Base-by-base conservation (phyloP, 1,284 basidiomycete species). In the Ganoderma lucidum region DNA sequence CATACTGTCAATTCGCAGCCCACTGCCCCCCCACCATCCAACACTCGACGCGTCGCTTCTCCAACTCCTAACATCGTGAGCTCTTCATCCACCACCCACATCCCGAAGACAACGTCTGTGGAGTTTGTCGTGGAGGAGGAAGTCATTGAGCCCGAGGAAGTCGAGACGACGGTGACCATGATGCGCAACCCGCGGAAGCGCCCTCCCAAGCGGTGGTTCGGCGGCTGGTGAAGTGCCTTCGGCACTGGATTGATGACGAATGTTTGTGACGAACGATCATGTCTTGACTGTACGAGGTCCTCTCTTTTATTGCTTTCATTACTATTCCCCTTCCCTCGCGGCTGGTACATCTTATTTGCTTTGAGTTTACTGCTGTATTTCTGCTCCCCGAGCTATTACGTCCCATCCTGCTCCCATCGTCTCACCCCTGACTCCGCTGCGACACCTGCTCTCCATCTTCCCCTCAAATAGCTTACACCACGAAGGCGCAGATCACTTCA, bases 1-100 rank as follows among this genome's bases (percentile, higher is more conserved):
- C 78, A 82, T 73, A 91, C 89, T 53, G 80, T 83, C 55, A 81
- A 83, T 48, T 76, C 83, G 53, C 82, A 88, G 62, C 85, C 91
- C 75, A 88, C 87, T 65, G 86, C 91, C 71, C 92, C 91, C 67
- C 86, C 90, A 35, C 93, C 93, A 70, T 90, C 92, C 75, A 91
- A 88, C 78, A 94, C 93, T 62, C 92, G 92, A 72, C 86, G 87
- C 74, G 93, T 89, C 70, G 89, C 91, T 42, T 87, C 86, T 71
- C 93, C 93, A 45, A 87, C 87, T 39, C 93, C 93, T 8, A 87
- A 90, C 76, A 85, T 84, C 75, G 84, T 84, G 30, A 84, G 84
- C 41, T 84, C 86, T 64, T 84, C 87, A 4, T 83, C 86, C 19
- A 83, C 87, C 45, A 86, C 87, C 12, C 79, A 80, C 62, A 89